phyloP scores from a whole-genome alignment of 1,139 yeast genomes.

The Geotrichum carabidarum region DNA sequence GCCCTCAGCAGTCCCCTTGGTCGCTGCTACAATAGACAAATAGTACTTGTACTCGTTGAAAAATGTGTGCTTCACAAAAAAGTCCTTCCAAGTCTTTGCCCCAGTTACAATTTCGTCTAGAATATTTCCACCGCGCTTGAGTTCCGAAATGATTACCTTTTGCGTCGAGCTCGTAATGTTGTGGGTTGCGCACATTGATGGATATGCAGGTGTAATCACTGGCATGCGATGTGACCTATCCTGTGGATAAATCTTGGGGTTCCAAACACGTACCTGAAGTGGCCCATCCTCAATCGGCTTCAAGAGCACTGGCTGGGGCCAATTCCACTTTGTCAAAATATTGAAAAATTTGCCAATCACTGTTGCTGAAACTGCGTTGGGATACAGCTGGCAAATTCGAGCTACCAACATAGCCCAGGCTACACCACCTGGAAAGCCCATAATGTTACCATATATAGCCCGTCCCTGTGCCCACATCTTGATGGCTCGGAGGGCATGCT shows the following conservation, averaged over 20 bases:
- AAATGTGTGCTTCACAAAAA: constrained; percentile 73
- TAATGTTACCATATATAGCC: constrained; percentile 88
- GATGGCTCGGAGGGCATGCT: constrained; percentile 85
- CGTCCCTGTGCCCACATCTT: constrained; percentile 96
- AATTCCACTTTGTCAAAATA: constrained; percentile 83
- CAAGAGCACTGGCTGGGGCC: constrained; percentile 97
- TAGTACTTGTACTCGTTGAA: constrained; percentile 82
- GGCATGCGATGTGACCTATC: constrained; percentile 95
- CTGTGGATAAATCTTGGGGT: constrained; percentile 80
- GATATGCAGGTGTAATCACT: constrained; percentile 98
- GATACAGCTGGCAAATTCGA: constrained; percentile 90
- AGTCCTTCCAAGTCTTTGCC: constrained; percentile 63
- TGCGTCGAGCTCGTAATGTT: constrained; percentile 87
- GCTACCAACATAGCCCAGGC: constrained; percentile 99
- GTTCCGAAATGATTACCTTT: constrained; percentile 67
- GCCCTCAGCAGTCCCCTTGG: constrained; percentile 66
- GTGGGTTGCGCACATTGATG: constrained; percentile 99
- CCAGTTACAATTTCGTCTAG: constrained; percentile 66
- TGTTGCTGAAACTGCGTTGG: constrained; percentile 91
- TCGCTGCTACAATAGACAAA: constrained; percentile 72
- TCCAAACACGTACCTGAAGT: constrained; percentile 93
- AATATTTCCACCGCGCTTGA: constrained; percentile 65
- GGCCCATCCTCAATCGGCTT: constrained; percentile 97
- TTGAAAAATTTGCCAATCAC: constrained; percentile 83
- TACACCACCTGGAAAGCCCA: constrained; percentile 99